Evolutionary conservation across 805 yeast species (phyloP), one percentile per base, ranked within the genome.

Genomic region (Yarrowia deformans): DNA sequence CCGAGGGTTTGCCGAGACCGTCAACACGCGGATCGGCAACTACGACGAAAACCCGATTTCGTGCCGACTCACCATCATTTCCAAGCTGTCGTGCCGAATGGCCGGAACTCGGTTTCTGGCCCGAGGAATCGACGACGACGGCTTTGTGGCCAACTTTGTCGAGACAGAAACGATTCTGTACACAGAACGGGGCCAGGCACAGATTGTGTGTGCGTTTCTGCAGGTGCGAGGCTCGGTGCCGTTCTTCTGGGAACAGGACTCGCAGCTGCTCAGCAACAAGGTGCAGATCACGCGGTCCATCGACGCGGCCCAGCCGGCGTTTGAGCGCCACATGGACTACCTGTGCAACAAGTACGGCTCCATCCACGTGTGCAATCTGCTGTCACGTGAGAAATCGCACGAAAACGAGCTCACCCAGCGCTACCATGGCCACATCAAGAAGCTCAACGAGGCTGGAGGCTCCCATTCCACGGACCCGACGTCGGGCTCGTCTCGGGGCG

Each of bases 181-280:
- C 75, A 74, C 82, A 81, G 68, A 63, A 13, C 40, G 66, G 6
- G 39, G 42, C 18, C 13, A 10, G 7, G 18, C 55, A 12, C 80
- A 75, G 61, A 75, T 85, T 79, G 80, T 85, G 82, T 93, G 86
- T 76, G 87, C 98, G 1, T 93, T 88, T 77, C 85, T 90, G 0
- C 97, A 93, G 78, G 87, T 95, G n/a, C 84, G 99, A 77, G 99
- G 99, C 12, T 90, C 97, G 19, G 93, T 95, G 3, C 99, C 99
- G 0, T 84, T 94, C 0, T 95, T 95, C 75, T 95, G 99, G 99
- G 99, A 95, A 77, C 99, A 95, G 78, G 98, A 93, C 75, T 87
- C 96, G 1, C 90, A 97, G 3, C 80, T 94, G 71, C 85, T 95
- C n/a, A 88, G 91, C 71, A 97, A 98, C 29, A 95, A 93, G 76